Percentiles rank a stretch among this genome's conserved stretches.
Conservation (phyloP, 2,329 filamentous ascomycete species). For the Karstenula rhodostoma region DNA sequence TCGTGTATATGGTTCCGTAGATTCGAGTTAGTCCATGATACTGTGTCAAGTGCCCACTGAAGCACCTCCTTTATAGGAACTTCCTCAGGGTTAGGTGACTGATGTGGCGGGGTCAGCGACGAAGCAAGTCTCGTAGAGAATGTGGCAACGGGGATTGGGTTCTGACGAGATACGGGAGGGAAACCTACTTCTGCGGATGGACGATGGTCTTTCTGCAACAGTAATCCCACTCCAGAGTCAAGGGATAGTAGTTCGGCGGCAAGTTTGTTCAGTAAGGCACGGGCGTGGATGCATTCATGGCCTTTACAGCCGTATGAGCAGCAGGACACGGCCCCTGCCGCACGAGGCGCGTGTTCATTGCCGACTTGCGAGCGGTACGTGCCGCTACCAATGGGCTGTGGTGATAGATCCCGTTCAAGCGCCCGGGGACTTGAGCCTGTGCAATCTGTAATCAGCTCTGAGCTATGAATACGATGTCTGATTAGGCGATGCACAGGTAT, state of each 20-base stretch:
- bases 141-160: slow-evolving; percentile 6
- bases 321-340: slow-evolving; percentile 30
- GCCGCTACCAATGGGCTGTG: slow-evolving; percentile 27
- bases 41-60: slow-evolving; percentile 34
- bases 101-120: slow-evolving; percentile 10
- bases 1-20: slow-evolving; percentile 28
- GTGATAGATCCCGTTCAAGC: slow-evolving; percentile 27
- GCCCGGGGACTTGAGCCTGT: slow-evolving; percentile 22
- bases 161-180: slow-evolving; percentile 6
- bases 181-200: slow-evolving; percentile 32
- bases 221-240: slow-evolving; percentile 27
- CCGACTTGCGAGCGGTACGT: slow-evolving; percentile 25
- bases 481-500: slow-evolving; percentile 15
- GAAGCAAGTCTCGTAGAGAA: slow-evolving; percentile 5
- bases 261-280: slow-evolving; percentile 35
- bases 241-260: slow-evolving; percentile 31
- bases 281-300: slow-evolving; percentile 33
- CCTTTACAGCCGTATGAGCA: slow-evolving; percentile 35
- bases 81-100: slow-evolving; percentile 27
- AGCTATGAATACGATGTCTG: slow-evolving; percentile 25
- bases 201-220: slow-evolving; percentile 30
- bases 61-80: slow-evolving; percentile 27
- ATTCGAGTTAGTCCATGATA: slow-evolving; percentile 32
- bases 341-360: slow-evolving; percentile 30
- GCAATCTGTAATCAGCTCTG: slow-evolving; percentile 32